Evolutionary conservation across 495 filamentous ascomycete species (phyloP), one percentile per base, ranked within the genome.

Genomic region (Aspergillus coremiiformis): DNA sequence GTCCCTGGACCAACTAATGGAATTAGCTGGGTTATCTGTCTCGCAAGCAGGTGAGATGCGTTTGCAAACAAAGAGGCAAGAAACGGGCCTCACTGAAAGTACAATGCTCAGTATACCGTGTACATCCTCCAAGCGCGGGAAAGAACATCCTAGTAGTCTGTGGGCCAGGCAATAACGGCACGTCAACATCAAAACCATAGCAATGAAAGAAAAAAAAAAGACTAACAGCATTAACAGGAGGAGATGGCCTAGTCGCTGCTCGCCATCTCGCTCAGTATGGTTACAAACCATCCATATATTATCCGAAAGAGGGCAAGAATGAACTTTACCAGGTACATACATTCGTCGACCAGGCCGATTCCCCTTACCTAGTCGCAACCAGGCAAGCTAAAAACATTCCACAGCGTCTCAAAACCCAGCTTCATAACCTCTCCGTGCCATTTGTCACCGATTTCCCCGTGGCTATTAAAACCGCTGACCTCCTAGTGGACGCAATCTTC

Each of bases 1-100:
- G 73, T 95, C 90, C 3, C 77, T 98, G 35, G 93, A 97, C 67
- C 93, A 98, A 66, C 74, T 98, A 47, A 98, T 98, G 93, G 93
- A 98, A 64, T 73, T 98, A 2, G 93, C 93, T 26, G 93, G 93
- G 0, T 75, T 96, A 1, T 90, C 91, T 1, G 93, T 98, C 3
- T 90, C 92, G 5, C 90, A 98, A 78, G 91, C 86, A 42, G 84
- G 91, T 92, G 46, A 56, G 59, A 37, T 23, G 10, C 5, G 29
- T 37, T 14, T 26, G 12, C 12, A 26, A n/a, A 19, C 8, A 26
- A 33, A 14, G 3, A 17, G 8, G 3, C 2, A 41, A 10, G 1
- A 3, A 21, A 21, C n/a, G 7, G 3, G 12, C 5, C 6, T 6
- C 17, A 20, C 17, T 41, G 19, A 41, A 15, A 10, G 17, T 47